Conservation (phyloP, 805 yeast genomes). For the Candida pseudofarinosa region DNA sequence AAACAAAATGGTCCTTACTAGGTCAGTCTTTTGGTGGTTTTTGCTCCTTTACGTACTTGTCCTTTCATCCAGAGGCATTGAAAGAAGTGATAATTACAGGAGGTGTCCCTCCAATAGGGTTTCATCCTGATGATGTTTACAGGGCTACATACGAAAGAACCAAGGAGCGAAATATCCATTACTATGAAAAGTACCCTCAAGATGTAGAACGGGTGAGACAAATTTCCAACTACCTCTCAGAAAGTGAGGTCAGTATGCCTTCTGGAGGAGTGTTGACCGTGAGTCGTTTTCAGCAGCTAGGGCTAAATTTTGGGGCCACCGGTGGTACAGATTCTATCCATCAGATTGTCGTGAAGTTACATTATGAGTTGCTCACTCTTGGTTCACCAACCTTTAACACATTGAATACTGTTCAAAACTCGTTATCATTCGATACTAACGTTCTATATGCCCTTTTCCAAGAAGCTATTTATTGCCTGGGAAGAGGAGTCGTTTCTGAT, state of each 20-base stretch:
- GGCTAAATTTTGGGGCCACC: conserved; percentile 46
- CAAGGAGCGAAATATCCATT: conserved; percentile 44
- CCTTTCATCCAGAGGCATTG: conserved; percentile 40
- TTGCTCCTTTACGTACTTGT: conserved; percentile 45
- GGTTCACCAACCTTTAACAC: conserved; percentile 38
- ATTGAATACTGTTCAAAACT: conserved; percentile 28
- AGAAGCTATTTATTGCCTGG: conserved; percentile 56
- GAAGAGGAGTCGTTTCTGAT: conserved; percentile 22
- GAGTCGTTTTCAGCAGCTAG: conserved; percentile 52
- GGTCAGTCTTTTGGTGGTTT: conserved; percentile 61
- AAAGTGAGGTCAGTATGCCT: conserved; percentile 37
- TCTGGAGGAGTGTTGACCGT: conserved; percentile 47
- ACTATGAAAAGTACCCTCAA: conserved; percentile 45
- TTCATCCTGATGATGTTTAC: conserved; percentile 46
- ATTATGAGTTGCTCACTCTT: conserved; percentile 30
- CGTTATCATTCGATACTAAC: conserved; percentile 48
- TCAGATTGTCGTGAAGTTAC: conserved; percentile 36
- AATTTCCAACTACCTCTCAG: conserved; percentile 31
- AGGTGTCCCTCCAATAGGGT: conserved; percentile 53
- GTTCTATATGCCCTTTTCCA: conserved; percentile 52
- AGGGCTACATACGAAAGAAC: conserved; percentile 44
- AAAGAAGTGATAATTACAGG: conserved; percentile 49
- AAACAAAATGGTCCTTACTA: conserved; percentile 45
- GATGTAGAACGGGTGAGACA: conserved; percentile 37
- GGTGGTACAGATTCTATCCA: conserved; percentile 51